These are phyloP conservation scores for Knufia petricola DNA, from an alignment of 2,329 filamentous ascomycete genomes.

Conservation along the genomic window DNA sequence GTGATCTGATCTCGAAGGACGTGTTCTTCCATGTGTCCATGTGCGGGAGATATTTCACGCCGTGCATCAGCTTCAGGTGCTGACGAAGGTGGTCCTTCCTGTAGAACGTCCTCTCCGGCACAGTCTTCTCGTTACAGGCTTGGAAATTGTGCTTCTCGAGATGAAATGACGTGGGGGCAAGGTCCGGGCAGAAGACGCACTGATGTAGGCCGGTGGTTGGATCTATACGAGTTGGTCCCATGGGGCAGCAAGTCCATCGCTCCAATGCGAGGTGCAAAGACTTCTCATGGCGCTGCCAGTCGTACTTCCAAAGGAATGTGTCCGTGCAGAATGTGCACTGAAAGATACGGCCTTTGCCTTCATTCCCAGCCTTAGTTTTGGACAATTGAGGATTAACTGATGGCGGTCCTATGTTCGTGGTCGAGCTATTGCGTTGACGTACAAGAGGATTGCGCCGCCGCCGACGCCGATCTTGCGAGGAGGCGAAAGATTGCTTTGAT, in stretches of 20 bases:
- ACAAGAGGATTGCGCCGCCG: slow-evolving; percentile 41
- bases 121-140: slow-evolving; percentile 50
- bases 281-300: slow-evolving; percentile 52
- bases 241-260: slow-evolving; percentile 51
- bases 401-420: background rate
- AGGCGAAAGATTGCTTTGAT: slow-evolving; percentile 48
- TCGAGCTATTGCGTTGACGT: slow-evolving; percentile 4
- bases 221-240: slow-evolving; percentile 43
- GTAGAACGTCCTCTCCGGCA: slow-evolving; percentile 50
- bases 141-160: slow-evolving; percentile 49
- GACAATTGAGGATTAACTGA: slow-evolving; percentile 28
- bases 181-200: slow-evolving; percentile 50
- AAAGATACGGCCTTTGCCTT: slow-evolving; percentile 38
- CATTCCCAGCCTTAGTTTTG: slow-evolving; percentile 33
- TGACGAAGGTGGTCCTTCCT: slow-evolving; percentile 50
- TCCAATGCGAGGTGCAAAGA: slow-evolving; percentile 48
- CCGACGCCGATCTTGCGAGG: slow-evolving; percentile 49
- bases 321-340: slow-evolving; percentile 52
- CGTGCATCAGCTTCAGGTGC: slow-evolving; percentile 48
- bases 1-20: slow-evolving; percentile 39
- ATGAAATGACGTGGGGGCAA: slow-evolving; percentile 47
- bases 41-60: slow-evolving; percentile 36
- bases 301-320: slow-evolving; percentile 48
- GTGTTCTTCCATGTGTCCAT: slow-evolving; percentile 49
- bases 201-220: slow-evolving; percentile 24